Evolutionary conservation across 2,329 filamentous ascomycete genomes (phyloP).

Genomic region (Truncatella angustata): DNA sequence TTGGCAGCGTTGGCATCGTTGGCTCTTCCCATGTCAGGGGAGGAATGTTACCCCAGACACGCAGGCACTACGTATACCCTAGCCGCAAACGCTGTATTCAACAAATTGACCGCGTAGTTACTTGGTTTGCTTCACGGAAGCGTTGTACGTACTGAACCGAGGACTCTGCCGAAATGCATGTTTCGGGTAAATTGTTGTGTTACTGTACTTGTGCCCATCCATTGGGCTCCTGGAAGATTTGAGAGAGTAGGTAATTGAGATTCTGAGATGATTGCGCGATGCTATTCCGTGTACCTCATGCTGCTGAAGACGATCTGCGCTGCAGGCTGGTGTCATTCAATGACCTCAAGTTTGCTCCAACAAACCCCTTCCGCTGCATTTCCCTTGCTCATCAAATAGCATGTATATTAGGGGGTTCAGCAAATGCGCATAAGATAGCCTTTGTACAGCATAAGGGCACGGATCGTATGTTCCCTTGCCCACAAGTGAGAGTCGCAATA

Average conservation of each 20-base stretch:
- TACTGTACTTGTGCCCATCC: not conserved
- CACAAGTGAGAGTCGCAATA: not conserved
- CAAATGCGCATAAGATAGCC: no score
- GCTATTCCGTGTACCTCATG: not conserved
- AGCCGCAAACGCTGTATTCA: not conserved
- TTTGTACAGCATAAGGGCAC: not conserved
- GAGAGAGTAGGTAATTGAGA: no score
- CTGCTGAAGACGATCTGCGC: not conserved
- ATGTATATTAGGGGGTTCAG: no score
- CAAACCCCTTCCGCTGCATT: not conserved
- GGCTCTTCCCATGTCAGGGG: not conserved
- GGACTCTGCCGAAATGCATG: not conserved
- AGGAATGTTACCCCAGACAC: slow-evolving; percentile 4
- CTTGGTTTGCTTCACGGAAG: slow-evolving; percentile 1
- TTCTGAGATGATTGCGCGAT: no score
- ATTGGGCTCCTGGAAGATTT: not conserved
- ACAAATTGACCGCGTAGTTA: slow-evolving; percentile 3
- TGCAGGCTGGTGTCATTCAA: slow-evolving; percentile 6
- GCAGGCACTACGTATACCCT: slow-evolving; percentile 9
- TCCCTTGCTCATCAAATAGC: not conserved
- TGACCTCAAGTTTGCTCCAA: not conserved
- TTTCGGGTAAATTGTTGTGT: not conserved
- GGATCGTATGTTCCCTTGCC: not conserved
- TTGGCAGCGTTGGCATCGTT: not conserved
- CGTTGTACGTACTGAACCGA: not conserved